Evolutionary conservation across 495 filamentous ascomycete species (phyloP).

Genomic region (Neurospora africana): DNA sequence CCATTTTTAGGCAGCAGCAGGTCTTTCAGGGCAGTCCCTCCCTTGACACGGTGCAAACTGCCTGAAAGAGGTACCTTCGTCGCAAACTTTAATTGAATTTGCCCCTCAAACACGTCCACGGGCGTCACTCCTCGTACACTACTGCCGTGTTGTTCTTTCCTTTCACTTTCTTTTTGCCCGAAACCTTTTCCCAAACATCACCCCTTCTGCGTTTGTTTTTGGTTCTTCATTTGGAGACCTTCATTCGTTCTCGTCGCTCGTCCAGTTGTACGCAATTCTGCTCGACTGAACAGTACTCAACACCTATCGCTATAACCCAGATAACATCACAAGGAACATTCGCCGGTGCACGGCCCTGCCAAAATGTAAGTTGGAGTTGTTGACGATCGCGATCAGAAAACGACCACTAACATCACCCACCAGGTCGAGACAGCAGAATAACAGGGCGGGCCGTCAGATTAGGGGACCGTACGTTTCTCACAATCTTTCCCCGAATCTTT

Average conservation of each 20-base stretch:
- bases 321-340: background rate
- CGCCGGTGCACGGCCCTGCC: background rate
- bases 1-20: constrained; percentile 10
- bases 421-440: constrained; percentile 15
- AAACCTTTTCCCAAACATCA: background rate
- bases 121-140: background rate
- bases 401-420: background rate
- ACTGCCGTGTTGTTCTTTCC: background rate
- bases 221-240: background rate
- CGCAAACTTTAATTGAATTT: constrained; percentile 15
- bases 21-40: background rate
- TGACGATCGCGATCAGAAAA: background rate
- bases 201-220: background rate
- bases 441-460: constrained; percentile 12
- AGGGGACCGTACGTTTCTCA: constrained; percentile 25
- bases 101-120: constrained; percentile 21
- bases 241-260: background rate
- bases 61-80: constrained; percentile 16
- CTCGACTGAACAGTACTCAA: background rate
- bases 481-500: background rate
- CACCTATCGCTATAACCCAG: background rate
- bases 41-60: background rate
- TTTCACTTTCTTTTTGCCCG: background rate
- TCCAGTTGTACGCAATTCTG: background rate
- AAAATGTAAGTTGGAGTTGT: background rate